Base-by-base conservation (phyloP, 257 asterid genomes). In the Nicotiana knightiana region DNA sequence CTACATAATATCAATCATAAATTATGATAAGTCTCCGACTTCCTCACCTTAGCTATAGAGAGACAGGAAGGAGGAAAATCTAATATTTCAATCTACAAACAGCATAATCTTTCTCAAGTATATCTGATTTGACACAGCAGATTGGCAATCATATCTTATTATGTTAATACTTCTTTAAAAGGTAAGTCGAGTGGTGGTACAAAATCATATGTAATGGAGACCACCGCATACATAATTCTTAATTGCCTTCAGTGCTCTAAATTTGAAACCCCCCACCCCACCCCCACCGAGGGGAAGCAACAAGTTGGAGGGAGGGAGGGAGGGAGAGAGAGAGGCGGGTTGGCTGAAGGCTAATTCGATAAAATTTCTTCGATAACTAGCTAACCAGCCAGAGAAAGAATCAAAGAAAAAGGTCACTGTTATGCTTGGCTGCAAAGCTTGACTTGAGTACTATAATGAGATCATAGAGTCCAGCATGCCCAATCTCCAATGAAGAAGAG, bases 1-100 rank as follows among this genome's bases (percentile, higher is more conserved):
- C 99, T 96, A 90, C 83, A 71, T 62, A 37, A 43, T 32, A 87
- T 67, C 48, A 84, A 81, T 65, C 18, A 73, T 54, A 26, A 67
- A 57, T 39, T 11, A 64, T 26, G 43, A 26, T 26, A 53, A 76
- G 35, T 30, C 55, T 5, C 15, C 21, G 15, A 55, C 26, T 70
- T 30, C 79, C 62, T 73, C 63, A 1, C 35, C 62, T 73, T 26
- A 48, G 43, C 62, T 26, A 48, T 48, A 26, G 18, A 73, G 43
- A 73, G 79, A 48, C 48, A 1, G 39, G 79, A 62, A 65, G 46
- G 28, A 37, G 4, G 64, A 80, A 33, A 63, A 80, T 48, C 83
- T 15, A 79, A 39, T 26, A 35, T 46, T 54, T 80, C 68, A 18
- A 80, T 62, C 37, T 43, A 63, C 51, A 80, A 64, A 61, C 67